Conservation (phyloP, 192 early-diverging fungal genomes). For the Coemansia sp. region DNA sequence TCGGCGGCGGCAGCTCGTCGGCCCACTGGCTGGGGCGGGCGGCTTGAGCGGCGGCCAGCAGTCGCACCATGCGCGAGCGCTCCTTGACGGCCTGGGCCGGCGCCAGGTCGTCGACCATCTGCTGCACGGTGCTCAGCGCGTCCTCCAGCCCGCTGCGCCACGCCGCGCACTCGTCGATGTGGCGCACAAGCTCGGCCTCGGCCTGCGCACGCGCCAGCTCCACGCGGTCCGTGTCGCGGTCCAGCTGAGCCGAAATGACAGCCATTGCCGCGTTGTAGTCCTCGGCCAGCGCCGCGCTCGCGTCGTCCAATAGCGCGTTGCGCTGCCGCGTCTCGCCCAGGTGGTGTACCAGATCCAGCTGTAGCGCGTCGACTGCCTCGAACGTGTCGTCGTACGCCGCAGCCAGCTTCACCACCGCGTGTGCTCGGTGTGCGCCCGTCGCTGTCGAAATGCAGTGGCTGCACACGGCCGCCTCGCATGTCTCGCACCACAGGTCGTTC, state of each 20-base stretch:
- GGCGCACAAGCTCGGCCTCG: conserved; percentile 7
- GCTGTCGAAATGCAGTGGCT: conserved; percentile 21
- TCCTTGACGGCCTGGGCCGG: conserved; percentile 38
- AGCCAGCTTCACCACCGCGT: conserved; percentile 29
- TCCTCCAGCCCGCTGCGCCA: conserved; percentile 44
- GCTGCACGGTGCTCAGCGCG: conserved; percentile 32
- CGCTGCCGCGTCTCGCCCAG: conserved; percentile 40
- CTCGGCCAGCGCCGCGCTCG: not conserved
- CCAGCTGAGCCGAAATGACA: conserved; percentile 9
- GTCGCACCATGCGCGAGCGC: conserved; percentile 18
- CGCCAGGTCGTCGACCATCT: conserved; percentile 43
- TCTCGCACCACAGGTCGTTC: conserved; percentile 49
- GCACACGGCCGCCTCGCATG: conserved; percentile 38
- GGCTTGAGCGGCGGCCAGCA: conserved; percentile 15
- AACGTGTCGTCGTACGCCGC: conserved; percentile 53
- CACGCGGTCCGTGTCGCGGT: not conserved
- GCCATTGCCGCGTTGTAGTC: conserved; percentile 19
- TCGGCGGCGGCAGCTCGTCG: not conserved
- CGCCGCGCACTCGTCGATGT: conserved; percentile 4
- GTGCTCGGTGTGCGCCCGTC: conserved; percentile 16
- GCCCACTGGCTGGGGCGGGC: conserved; percentile 27
- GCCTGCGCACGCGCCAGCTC: not conserved
- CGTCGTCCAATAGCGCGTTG: conserved; percentile 21
- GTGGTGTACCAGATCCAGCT: conserved; percentile 29
- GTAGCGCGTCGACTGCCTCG: conserved; percentile 42